Base-by-base conservation (phyloP, 2,329 filamentous ascomycete species). In the Talaromyces marneffei region DNA sequence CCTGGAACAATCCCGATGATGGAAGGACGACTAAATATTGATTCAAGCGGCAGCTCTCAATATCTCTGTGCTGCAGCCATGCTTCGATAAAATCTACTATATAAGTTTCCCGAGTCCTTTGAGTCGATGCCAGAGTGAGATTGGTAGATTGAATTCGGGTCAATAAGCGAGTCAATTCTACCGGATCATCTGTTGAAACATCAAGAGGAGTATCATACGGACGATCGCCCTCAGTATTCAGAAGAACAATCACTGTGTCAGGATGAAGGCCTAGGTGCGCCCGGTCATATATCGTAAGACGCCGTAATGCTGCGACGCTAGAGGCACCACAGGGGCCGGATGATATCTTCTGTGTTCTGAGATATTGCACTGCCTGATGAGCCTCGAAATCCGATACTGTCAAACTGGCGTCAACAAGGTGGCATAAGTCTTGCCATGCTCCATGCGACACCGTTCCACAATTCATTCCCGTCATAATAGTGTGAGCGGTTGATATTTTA, bases 401-500 rank as follows among this genome's bases (percentile, higher is more conserved):
- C 0, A 87, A 72, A 57, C 82, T 83, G 0, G 81, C 83, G 73
- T 89, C 85, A 0, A 90, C 79, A 0, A 85, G 83, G 0, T 76
- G 69, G 7, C 77, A 72, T 3, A 92, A 70, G 0, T 85, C 69
- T 0, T 84, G 79, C 86, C 87, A 92, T 0, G 88, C 86, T 0
- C 82, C 84, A 0, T 77, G 77, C 0, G 87, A 90, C 0, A 89
- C 79, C 0, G 86, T 89, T 0, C 87, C 88, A 63, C 88, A 92
- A 65, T 89, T 85, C 77, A 92, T 83, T 0, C 88, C 89, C 40
- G 82, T 81, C 88, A 92, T 91, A 66, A 90, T 90, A 0, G 87
- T 91, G 2, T 82, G 75, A 0, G 76, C 77, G 0, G 87, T 90
- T 7, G 0, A 77, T 78, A 2, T 80, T 73, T 37, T 79, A 66